These are phyloP conservation scores for Juglanconis oblonga DNA, from an alignment of 2,329 filamentous ascomycete genomes.

Conservation along the genomic window DNA sequence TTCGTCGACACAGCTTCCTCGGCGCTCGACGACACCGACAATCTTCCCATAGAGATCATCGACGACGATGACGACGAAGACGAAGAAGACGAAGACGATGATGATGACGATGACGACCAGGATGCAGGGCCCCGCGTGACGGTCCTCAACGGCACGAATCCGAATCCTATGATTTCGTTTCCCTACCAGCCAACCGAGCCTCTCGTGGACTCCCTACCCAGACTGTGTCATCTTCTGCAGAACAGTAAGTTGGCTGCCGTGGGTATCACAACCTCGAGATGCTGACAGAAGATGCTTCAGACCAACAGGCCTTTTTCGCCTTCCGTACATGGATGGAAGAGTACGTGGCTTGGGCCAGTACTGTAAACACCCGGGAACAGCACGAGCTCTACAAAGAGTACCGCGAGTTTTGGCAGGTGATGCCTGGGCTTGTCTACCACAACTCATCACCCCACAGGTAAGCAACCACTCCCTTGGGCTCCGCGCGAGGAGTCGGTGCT, in stretches of 20 bases:
- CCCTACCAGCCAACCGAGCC: constrained; percentile 38
- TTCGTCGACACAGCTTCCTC: constrained; percentile 2
- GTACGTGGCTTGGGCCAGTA: constrained; percentile 41
- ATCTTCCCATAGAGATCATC: constrained; percentile 43
- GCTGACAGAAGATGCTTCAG: constrained; percentile 27
- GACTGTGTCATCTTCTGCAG: constrained; percentile 25
- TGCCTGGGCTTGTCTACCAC: constrained; percentile 48
- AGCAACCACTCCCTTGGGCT: neutral
- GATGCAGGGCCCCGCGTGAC: constrained; percentile 21
- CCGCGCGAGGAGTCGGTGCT: constrained; percentile 2
- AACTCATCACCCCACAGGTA: neutral
- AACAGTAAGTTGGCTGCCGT: constrained; percentile 22
- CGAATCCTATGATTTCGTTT: constrained; percentile 45
- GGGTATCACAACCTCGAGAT: constrained; percentile 25
- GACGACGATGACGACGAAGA: constrained; percentile 31
- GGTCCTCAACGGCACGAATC: constrained; percentile 20
- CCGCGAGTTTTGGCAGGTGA: constrained; percentile 47
- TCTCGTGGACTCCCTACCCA: constrained; percentile 25
- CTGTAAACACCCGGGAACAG: constrained; percentile 32
- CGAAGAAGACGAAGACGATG: constrained; percentile 17
- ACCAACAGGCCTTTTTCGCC: constrained; percentile 41
- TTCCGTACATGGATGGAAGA: constrained; percentile 50
- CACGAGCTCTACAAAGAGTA: constrained; percentile 43
- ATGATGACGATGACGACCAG: constrained; percentile 11
- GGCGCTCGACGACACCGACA: constrained; percentile 30